A percentile compares a stretch with the other conserved stretches of the same genome.
These are phyloP conservation scores for Vitis hybrid DNA, from an alignment of 177 flowering plant species.

Conservation along the genomic window DNA sequence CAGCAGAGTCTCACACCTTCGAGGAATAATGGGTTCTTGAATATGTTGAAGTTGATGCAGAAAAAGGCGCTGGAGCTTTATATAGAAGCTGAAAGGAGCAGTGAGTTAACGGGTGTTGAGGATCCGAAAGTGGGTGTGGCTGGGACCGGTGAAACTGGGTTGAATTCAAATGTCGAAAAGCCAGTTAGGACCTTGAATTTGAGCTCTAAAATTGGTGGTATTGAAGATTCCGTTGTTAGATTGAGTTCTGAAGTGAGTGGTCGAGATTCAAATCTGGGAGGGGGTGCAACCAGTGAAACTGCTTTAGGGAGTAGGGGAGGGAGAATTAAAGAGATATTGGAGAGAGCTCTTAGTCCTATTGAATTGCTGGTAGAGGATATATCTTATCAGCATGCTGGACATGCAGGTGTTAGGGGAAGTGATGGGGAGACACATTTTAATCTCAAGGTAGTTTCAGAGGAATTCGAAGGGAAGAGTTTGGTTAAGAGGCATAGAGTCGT, in stretches of 20 bases:
- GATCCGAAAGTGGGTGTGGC: neutral
- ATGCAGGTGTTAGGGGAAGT: constrained; percentile 65
- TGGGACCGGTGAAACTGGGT: constrained; percentile 3
- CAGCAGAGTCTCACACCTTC: constrained; percentile 89
- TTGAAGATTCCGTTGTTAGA: constrained; percentile 5
- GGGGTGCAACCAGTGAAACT: constrained; percentile 6
- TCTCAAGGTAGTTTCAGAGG: constrained; percentile 68
- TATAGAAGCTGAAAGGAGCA: constrained; percentile 27
- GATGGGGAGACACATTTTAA: constrained; percentile 94
- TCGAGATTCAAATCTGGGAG: constrained; percentile 9
- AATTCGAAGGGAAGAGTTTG: constrained; percentile 85
- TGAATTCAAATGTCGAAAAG: constrained; percentile 13
- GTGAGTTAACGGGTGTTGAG: neutral
- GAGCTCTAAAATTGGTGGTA: neutral
- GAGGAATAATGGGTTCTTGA: constrained; percentile 92
- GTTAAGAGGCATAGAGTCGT: constrained; percentile 85
- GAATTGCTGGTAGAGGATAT: constrained; percentile 75
- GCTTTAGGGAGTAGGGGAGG: constrained; percentile 64
- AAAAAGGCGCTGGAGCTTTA: constrained; percentile 64
- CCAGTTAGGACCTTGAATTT: constrained; percentile 11
- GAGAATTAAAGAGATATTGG: constrained; percentile 66
- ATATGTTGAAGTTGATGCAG: constrained; percentile 93
- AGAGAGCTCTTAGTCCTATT: constrained; percentile 58
- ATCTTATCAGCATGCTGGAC: constrained; percentile 95
- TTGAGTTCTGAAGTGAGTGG: constrained; percentile 4